Base-by-base conservation (phyloP, 148 eudicot species). In the Fagopyrum tataricum region DNA sequence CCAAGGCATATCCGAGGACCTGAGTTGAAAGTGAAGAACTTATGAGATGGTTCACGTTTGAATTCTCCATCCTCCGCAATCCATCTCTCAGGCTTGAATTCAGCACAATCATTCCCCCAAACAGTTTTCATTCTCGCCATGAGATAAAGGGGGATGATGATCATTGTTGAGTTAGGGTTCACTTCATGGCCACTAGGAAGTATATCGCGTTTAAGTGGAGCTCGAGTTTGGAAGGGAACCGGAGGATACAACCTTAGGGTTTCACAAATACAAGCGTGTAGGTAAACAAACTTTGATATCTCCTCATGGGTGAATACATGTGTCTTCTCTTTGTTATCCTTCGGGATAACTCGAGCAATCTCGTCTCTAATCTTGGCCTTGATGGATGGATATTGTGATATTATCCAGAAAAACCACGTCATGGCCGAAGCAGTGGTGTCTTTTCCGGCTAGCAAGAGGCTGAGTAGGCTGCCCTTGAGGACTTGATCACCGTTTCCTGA, bases 1-100 rank as follows among this genome's bases (percentile, higher is more conserved):
- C 81, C 81, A 6, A 74, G 68, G 44, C 81, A 79, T 1, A 69
- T 76, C 75, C 78, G 24, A 7, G 81, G 81, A 1, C 81, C 78
- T 39, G 81, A 56, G 20, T 31, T 31, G 37, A 31, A 31, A 31
- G 37, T 31, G 37, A 31, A 31, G 37, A 31, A 31, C 37, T 31
- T 31, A 31, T 31, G 37, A 31, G 37, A 31, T 31, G 37, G 37
- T 31, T 31, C 37, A 31, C 2, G 37, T 31, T 31, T 31, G 37
- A 31, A 3, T 31, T 31, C 1, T 31, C 37, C 37, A 31, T 31
- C 2, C 37, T 31, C 2, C 2, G 37, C 37, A 31, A 31, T 31
- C 37, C 37, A 31, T 31, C 37, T 31, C 37, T 31, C 37, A 1
- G 37, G 37, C 37, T 31, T 31, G 37, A 31, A 31, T 31, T 31